Percentiles rank a stretch among this genome's conserved stretches.
Conservation (phyloP, 176 grass and related monocot genomes). For the Avena insularis region DNA sequence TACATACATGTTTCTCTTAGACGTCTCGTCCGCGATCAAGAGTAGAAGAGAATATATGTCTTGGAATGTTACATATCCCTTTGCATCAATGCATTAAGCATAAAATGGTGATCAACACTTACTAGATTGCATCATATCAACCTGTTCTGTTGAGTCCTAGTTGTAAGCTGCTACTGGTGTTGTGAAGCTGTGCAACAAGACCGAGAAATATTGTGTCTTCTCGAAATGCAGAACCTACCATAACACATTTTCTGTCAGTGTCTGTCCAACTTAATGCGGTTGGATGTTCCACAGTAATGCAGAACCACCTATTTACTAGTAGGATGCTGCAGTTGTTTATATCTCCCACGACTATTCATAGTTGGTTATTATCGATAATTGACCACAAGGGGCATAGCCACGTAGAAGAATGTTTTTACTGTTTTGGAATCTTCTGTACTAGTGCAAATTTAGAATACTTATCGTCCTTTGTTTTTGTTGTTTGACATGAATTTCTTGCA, state of each 20-base stretch:
- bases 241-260: neutral
- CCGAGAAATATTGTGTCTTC: neutral
- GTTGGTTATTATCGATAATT: neutral
- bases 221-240: slow-evolving; percentile 5
- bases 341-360: neutral
- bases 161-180: neutral
- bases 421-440: neutral
- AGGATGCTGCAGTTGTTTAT: neutral
- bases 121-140: neutral
- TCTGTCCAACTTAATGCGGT: slow-evolving; percentile 22
- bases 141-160: slow-evolving; percentile 5
- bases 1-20: neutral
- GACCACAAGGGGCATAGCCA: slow-evolving; percentile 1
- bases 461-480: neutral
- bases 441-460: neutral
- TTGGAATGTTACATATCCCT: neutral
- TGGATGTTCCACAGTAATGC: neutral
- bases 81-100: neutral
- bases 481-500: slow-evolving; percentile 32
- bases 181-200: neutral
- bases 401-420: slow-evolving; percentile 14
- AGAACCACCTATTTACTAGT: slow-evolving; percentile 21
- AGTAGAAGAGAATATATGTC: slow-evolving; percentile 20
- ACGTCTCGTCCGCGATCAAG: neutral
- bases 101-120: neutral